Conservation (phyloP, 176 grass and related monocot genomes). For the Triticum timopheevii region DNA sequence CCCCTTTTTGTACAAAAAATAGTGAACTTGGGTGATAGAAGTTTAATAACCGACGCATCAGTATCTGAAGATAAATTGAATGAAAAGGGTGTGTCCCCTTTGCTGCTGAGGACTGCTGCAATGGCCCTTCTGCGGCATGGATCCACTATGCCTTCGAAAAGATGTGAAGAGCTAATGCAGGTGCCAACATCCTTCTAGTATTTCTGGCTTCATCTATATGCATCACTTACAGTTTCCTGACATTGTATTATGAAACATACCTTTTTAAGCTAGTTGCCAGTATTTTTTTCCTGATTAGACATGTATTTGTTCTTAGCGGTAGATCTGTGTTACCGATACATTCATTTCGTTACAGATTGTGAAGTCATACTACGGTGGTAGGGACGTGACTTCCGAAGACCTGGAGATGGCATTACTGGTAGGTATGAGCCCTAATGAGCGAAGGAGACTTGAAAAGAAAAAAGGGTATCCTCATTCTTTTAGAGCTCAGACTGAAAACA, state of each 20-base stretch:
- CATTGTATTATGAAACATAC: not conserved
- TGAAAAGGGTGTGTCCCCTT: constrained; percentile 77
- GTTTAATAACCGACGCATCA: constrained; percentile 40
- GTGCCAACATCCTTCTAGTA: constrained; percentile 37
- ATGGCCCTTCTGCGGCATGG: constrained; percentile 96
- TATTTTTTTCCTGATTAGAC: constrained; percentile 10
- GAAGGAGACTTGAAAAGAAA: constrained; percentile 77
- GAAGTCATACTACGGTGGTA: constrained; percentile 80
- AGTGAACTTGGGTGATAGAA: constrained; percentile 67
- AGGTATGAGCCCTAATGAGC: constrained; percentile 84
- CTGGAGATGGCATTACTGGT: constrained; percentile 83
- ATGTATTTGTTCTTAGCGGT: constrained; percentile 17
- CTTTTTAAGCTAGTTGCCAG: constrained; percentile 11
- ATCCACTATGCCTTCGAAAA: constrained; percentile 76
- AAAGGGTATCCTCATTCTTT: constrained; percentile 57
- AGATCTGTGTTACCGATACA: not conserved
- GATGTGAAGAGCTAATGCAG: constrained; percentile 79
- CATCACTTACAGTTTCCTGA: constrained; percentile 15
- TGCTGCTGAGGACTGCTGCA: constrained; percentile 89
- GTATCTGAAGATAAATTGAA: constrained; percentile 30
- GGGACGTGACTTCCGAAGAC: constrained; percentile 70
- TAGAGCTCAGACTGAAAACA: constrained; percentile 46
- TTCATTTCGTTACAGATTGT: constrained; percentile 57
- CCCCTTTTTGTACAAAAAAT: constrained; percentile 98
- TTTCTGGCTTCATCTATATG: constrained; percentile 12